A percentile compares a stretch with the other conserved stretches of the same genome.
These are phyloP conservation scores for Chiua sp. DNA, from an alignment of 1,284 basidiomycete genomes.

Conservation along the genomic window DNA sequence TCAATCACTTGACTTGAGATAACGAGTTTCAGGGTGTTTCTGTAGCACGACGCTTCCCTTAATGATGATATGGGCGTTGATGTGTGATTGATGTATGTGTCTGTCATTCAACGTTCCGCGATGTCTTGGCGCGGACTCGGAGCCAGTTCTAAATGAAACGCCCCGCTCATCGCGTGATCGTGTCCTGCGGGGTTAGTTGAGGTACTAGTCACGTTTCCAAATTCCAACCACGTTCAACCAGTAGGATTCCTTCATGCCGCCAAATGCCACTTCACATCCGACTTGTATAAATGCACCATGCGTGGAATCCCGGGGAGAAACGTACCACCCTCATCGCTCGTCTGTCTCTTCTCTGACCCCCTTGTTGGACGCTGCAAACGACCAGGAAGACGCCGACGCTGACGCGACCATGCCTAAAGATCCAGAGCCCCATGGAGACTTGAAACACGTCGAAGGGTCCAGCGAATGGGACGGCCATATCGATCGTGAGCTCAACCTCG, in stretches of 20 bases:
- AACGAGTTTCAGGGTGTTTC: no score
- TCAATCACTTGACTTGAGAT: no score
- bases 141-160: not conserved
- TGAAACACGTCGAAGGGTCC: slow-evolving; percentile 10
- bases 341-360: slow-evolving; percentile 20
- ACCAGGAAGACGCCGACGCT: not conserved
- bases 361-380: slow-evolving; percentile 9
- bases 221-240: not conserved
- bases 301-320: not conserved
- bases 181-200: no score
- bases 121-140: not conserved
- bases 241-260: not conserved
- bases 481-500: slow-evolving; percentile 15
- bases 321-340: slow-evolving; percentile 1
- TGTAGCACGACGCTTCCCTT: no score
- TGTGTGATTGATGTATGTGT: no score
- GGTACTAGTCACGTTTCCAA: not conserved
- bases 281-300: slow-evolving; percentile 25
- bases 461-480: slow-evolving; percentile 6
- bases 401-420: slow-evolving; percentile 17
- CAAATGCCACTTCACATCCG: not conserved
- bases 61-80: no score
- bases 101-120: not conserved
- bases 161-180: not conserved
- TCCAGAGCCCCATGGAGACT: not conserved